phyloP scores from a whole-genome alignment of 2,329 filamentous ascomycete genomes.

The Westerdykella aurantiaca region DNA sequence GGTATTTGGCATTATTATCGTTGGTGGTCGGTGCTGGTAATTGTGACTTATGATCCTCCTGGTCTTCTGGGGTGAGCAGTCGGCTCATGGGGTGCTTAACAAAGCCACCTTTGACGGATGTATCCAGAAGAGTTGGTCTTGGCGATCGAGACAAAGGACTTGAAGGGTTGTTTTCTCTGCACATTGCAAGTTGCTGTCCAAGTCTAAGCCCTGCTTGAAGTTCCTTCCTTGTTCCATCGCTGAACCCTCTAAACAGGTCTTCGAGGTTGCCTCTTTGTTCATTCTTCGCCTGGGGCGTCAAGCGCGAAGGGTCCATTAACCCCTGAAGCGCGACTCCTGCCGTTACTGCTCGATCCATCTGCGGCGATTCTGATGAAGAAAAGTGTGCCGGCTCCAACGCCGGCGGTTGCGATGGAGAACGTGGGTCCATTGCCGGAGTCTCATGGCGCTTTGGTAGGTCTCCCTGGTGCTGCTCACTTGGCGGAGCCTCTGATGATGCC shows the following conservation, averaged over 20 bases:
- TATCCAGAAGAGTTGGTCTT: too few species aligned
- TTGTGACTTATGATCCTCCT: conserved; percentile 17
- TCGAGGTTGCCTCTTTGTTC: conserved; percentile 26
- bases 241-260: conserved; percentile 37
- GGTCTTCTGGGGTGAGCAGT: conserved; percentile 33
- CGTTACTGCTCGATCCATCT: conserved; percentile 32
- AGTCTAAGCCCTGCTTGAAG: conserved; percentile 35
- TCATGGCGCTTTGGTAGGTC: conserved; percentile 12
- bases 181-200: conserved; percentile 33
- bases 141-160: conserved; percentile 11
- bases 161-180: conserved; percentile 9
- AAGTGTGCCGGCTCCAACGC: conserved; percentile 16
- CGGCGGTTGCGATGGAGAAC: conserved; percentile 28
- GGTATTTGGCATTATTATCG: conserved; percentile 24
- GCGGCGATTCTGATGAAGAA: conserved; percentile 23
- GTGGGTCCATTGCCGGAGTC: conserved; percentile 25
- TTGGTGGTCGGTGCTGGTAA: conserved; percentile 7
- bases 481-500: not conserved
- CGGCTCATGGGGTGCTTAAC: conserved; percentile 21
- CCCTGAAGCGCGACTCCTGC: conserved; percentile 37
- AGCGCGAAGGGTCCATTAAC: conserved; percentile 25
- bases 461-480: too few species aligned
- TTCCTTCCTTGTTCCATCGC: conserved; percentile 35
- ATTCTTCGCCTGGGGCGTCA: conserved; percentile 19
- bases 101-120: not conserved